Base-by-base conservation (phyloP, 2,329 filamentous ascomycete species). In the Drechmeria coniospora region DNA sequence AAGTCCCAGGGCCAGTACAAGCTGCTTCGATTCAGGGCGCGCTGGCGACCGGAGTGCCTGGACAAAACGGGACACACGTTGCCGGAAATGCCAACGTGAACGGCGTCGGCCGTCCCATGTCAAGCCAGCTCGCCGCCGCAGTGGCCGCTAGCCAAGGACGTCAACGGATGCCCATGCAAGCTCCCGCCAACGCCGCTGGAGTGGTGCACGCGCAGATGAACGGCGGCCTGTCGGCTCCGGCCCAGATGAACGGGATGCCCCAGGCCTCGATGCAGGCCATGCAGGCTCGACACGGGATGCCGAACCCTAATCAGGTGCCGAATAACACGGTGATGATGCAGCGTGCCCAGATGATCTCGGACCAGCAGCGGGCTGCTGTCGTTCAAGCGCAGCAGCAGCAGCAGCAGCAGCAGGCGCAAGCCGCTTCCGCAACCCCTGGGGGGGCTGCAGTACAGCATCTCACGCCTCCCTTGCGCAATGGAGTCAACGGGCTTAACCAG, bases 181-280 rank as follows among this genome's bases (percentile, higher is more conserved):
- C 56, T 41, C 54, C 66, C 38, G 47, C 62, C 41, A 61, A 63
- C 45, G 49, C 65, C 44, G 62, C 69, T 52, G 41, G 61, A 30
- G 51, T 44, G 7, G 51, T 62, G 7, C 52, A 56, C 23, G 51
- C 54, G n/a, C 69, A 61, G 45, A 60, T 66, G 50, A 51, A 49
- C 35, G 62, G 55, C 29, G 65, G 52, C 35, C 65, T 59, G 24
- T 61, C 58, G 32, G 65, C 57, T 15, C 69, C 57, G 3, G 63
- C 71, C 44, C 65, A 69, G 23, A 66, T 79, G 57, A 71, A 70
- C 33, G 67, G 68, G 25, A 62, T 79, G 15, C 71, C 74, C 21
- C 76, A 80, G 45, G 74, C 77, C 15, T 78, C 78, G 37, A 65
- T 82, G 57, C 74, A 78, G 41, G 62, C 63, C 11, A 39, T 56